Percentiles rank a stretch among this genome's conserved stretches.
Conservation (phyloP, 2,329 filamentous ascomycete genomes). For the Amauroascus niger region DNA sequence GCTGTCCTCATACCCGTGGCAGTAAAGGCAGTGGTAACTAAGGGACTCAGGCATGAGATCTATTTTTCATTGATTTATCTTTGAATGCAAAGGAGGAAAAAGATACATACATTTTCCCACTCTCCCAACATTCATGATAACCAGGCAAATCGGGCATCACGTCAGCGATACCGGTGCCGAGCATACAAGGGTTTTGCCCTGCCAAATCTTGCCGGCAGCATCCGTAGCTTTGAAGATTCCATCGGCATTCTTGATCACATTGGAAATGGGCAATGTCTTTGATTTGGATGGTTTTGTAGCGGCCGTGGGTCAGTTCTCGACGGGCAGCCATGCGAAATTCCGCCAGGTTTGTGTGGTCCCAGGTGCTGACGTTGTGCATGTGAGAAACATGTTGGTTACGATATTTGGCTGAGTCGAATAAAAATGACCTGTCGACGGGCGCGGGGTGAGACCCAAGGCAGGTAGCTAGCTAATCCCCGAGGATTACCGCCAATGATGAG, state of each 20-base stretch:
- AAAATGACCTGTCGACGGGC: slow-evolving; percentile 31
- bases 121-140: slow-evolving; percentile 48
- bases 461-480: slow-evolving; percentile 26
- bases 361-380: slow-evolving; percentile 39
- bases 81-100: background rate
- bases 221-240: slow-evolving; percentile 36
- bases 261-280: slow-evolving; percentile 11
- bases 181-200: slow-evolving; percentile 45
- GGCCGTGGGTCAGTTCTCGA: slow-evolving; percentile 27
- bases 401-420: slow-evolving; percentile 39
- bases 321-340: slow-evolving; percentile 26
- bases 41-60: background rate
- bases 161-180: slow-evolving; percentile 48
- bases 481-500: slow-evolving; percentile 27
- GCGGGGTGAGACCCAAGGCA: slow-evolving; percentile 32
- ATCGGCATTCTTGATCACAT: slow-evolving; percentile 15
- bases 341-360: slow-evolving; percentile 30
- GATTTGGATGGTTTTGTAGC: slow-evolving; percentile 30
- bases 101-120: slow-evolving; percentile 35
- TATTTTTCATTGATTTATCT: background rate
- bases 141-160: slow-evolving; percentile 44
- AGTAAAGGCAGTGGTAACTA: slow-evolving; percentile 52
- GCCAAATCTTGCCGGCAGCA: slow-evolving; percentile 34
- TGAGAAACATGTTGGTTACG: slow-evolving; percentile 37
- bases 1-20: slow-evolving; percentile 51